Conservation (phyloP, 2,329 filamentous ascomycete species). For the Fusarium sororula region DNA sequence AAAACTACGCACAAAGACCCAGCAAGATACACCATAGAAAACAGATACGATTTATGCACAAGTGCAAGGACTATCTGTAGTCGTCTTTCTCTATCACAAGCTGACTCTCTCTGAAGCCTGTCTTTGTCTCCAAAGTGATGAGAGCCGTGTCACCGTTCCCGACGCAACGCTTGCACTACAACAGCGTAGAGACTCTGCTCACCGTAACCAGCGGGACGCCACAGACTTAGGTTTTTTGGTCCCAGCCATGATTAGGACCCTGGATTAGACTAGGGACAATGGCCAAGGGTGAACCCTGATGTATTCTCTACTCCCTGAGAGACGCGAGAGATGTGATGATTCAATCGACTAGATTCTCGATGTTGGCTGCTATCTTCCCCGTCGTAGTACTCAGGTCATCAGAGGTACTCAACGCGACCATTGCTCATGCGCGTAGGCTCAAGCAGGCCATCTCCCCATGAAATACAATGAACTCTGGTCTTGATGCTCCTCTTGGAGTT, state of each 20-base stretch:
- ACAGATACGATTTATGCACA: rapidly evolving
- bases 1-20: rapidly evolving
- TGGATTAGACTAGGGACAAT: no score
- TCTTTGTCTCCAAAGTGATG: no score
- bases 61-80: rapidly evolving
- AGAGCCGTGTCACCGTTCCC: background rate
- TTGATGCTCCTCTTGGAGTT: rapidly evolving
- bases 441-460: no score
- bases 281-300: no score
- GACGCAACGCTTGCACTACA: no score
- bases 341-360: background rate
- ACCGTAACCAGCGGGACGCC: no score
- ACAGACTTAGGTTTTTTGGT: no score
- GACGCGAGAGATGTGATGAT: background rate
- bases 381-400: background rate
- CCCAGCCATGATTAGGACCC: no score
- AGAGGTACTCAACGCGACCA: background rate
- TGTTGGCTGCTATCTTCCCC: background rate
- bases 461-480: rapidly evolving
- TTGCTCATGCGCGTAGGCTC: no score
- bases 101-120: rapidly evolving
- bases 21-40: background rate
- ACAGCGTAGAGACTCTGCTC: no score
- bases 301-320: background rate
- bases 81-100: background rate